These are phyloP conservation scores for Komagataella pastoris DNA, from an alignment of 805 yeast genomes.

Conservation along the genomic window DNA sequence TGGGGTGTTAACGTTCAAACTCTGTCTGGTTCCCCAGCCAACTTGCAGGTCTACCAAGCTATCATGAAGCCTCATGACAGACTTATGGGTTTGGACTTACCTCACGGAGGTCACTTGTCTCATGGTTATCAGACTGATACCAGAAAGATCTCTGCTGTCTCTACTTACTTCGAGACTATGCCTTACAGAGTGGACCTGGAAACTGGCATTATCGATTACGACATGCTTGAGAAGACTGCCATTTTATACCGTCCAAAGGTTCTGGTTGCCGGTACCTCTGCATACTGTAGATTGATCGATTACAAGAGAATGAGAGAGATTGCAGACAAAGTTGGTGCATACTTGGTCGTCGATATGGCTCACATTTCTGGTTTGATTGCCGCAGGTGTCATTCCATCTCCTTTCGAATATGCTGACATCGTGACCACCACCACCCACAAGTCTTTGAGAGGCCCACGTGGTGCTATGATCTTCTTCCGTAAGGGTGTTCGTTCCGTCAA, in stretches of 20 bases:
- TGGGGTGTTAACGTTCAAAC: constrained; percentile 99
- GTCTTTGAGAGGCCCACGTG: constrained; percentile 98
- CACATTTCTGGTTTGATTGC: constrained; percentile 94
- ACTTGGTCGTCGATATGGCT: constrained; percentile 95
- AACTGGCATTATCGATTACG: constrained; percentile 95
- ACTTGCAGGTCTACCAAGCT: constrained; percentile 92
- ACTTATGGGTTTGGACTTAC: constrained; percentile 94
- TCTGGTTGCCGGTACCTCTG: constrained; percentile 95
- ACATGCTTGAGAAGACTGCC: constrained; percentile 85
- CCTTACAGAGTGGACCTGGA: constrained; percentile 89
- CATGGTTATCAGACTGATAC: constrained; percentile 96
- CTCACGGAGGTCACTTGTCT: constrained; percentile 97
- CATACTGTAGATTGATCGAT: constrained; percentile 93
- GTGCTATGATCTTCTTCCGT: constrained; percentile 99
- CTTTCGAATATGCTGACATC: constrained; percentile 93
- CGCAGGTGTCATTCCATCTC: constrained; percentile 91
- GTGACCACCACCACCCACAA: constrained; percentile 99
- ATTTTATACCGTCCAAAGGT: constrained; percentile 90
- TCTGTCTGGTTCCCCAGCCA: constrained; percentile 95
- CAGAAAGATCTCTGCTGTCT: constrained; percentile 88
- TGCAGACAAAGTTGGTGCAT: constrained; percentile 96
- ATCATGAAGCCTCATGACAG: constrained; percentile 92
- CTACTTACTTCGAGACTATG: constrained; percentile 96
- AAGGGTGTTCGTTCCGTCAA: constrained; percentile 82
- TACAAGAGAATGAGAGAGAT: constrained; percentile 93